Conservation (phyloP, 352 stramenopile species). For the Globisporangium perplexum region DNA sequence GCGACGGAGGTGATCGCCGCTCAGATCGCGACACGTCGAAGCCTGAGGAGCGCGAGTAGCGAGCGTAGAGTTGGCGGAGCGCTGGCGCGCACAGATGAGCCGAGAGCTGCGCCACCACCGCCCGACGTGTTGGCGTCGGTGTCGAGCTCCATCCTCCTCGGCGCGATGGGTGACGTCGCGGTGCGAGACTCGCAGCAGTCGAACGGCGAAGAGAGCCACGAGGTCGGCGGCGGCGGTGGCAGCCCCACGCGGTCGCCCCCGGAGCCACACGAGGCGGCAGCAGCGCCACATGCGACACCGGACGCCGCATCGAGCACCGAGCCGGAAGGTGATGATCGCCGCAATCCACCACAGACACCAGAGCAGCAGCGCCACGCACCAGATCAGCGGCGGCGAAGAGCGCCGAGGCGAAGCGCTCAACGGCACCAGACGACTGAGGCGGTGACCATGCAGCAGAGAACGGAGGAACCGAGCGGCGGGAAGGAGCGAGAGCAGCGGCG, state of each 20-base stretch:
- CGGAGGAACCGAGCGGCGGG: constrained; percentile 5
- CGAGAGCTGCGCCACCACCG: neutral
- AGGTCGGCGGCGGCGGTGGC: too few relatives aligned
- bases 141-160: constrained; percentile 8
- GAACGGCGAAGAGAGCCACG: constrained; percentile 13
- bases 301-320: neutral
- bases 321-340: too few relatives aligned
- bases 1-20: constrained; percentile 1
- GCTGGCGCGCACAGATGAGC: neutral
- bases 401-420: neutral
- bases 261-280: neutral
- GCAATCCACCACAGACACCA: neutral
- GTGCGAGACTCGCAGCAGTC: constrained; percentile 5
- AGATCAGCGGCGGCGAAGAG: neutral
- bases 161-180: neutral
- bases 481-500: constrained; percentile 37
- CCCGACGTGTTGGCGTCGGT: neutral
- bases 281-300: neutral
- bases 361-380: neutral
- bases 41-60: too few relatives aligned
- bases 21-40: neutral
- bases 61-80: too few relatives aligned
- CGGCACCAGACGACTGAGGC: too few relatives aligned
- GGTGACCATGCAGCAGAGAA: neutral
- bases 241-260: neutral